These are phyloP conservation scores for Fusarium paranaense DNA, from an alignment of 2,329 filamentous ascomycete genomes.

Conservation along the genomic window DNA sequence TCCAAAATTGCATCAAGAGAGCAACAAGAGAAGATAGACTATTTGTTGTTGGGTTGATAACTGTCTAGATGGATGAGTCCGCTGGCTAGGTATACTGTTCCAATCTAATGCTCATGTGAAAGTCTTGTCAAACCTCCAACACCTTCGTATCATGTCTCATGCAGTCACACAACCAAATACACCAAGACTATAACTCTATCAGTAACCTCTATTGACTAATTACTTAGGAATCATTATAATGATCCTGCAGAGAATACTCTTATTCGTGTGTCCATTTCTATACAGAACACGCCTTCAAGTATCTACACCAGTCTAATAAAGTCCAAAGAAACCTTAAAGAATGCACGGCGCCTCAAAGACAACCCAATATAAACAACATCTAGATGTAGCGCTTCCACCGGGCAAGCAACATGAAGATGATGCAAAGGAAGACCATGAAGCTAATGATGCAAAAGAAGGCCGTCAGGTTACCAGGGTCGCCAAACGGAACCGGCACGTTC, in stretches of 20 bases:
- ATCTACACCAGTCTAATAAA: constrained; percentile 33
- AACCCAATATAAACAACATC: constrained; percentile 9
- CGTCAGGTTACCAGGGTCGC: constrained; percentile 62
- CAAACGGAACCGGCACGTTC: constrained; percentile 83
- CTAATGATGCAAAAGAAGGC: constrained; percentile 37
- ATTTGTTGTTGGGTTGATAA: not conserved
- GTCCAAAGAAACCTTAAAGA: constrained; percentile 17
- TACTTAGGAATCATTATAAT: constrained; percentile 17
- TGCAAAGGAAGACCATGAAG: constrained; percentile 65
- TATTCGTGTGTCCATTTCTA: constrained; percentile 14
- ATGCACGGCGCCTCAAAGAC: not conserved
- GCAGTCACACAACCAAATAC: not conserved
- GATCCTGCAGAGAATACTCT: constrained; percentile 6
- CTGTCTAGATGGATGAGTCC: not conserved
- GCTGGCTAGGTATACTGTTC: not conserved
- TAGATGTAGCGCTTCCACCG: constrained; percentile 61
- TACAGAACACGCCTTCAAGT: constrained; percentile 20
- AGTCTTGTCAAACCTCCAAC: not conserved
- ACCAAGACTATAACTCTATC: not conserved
- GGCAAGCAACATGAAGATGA: constrained; percentile 59
- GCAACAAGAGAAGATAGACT: not conserved
- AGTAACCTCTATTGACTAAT: constrained; percentile 18
- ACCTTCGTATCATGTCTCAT: not conserved
- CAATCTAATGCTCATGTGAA: not conserved
- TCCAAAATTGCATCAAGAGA: not conserved